These are phyloP conservation scores for Trichoderma sp. DNA, from an alignment of 2,329 filamentous ascomycete genomes.

Conservation along the genomic window DNA sequence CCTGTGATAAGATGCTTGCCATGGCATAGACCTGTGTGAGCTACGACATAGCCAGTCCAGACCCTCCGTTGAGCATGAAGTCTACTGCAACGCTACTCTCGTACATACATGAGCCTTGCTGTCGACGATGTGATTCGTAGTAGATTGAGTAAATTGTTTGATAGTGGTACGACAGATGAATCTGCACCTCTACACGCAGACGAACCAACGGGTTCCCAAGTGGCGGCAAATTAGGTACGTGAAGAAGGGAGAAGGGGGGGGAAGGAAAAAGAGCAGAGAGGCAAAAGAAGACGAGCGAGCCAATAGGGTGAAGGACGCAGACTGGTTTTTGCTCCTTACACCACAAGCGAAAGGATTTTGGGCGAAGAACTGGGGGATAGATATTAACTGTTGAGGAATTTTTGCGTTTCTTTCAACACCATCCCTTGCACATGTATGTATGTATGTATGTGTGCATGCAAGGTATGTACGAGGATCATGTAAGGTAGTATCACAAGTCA, in stretches of 20 bases:
- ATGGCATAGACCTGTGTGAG: not conserved
- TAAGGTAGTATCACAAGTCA: too few species aligned
- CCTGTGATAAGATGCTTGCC: not conserved
- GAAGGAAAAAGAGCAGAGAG: not conserved
- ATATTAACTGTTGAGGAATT: not conserved
- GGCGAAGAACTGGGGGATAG: not conserved
- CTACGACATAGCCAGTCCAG: not conserved
- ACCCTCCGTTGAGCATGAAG: conserved; percentile 14
- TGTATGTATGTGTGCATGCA: too few species aligned
- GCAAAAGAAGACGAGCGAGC: not conserved
- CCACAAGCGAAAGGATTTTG: not conserved
- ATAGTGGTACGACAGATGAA: conserved; percentile 15
- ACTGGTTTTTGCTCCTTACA: not conserved
- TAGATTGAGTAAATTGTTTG: conserved; percentile 2
- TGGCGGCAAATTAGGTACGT: not conserved
- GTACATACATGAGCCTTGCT: conserved; percentile 13
- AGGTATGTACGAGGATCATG: too few species aligned
- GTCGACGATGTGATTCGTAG: conserved; percentile 6
- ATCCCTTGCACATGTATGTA: not conserved
- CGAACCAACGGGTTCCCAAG: not conserved
- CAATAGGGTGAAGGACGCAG: conserved; percentile 5
- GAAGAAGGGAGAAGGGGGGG: too few species aligned
- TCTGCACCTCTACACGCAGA: not conserved
- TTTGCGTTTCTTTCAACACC: not conserved
- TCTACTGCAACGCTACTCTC: conserved; percentile 1